phyloP scores from a whole-genome alignment of 2,329 filamentous ascomycete species.

The Alternaria panax region DNA sequence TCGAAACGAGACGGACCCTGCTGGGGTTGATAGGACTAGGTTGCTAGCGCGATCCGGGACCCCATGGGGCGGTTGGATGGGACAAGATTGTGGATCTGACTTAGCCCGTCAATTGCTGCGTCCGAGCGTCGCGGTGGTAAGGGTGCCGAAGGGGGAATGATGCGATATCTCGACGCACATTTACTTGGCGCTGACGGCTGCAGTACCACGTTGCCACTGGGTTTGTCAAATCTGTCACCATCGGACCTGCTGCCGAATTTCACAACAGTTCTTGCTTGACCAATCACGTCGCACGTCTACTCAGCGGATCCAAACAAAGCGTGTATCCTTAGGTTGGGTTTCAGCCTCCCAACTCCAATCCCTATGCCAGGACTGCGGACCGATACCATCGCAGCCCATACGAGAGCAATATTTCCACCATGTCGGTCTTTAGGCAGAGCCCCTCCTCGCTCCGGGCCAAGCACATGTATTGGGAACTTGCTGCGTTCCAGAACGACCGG shows the following conservation, averaged over 20 bases:
- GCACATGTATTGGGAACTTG: conserved; percentile 40
- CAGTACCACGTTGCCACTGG: conserved; percentile 32
- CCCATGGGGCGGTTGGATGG: conserved; percentile 50
- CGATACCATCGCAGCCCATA: conserved; percentile 26
- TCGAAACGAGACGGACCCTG: conserved; percentile 17
- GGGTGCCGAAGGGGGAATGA: conserved; percentile 5
- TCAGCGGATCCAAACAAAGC: conserved; percentile 9
- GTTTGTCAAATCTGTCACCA: conserved; percentile 25
- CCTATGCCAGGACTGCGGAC: conserved; percentile 7
- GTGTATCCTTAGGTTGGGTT: conserved; percentile 13
- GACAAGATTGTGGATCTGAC: conserved; percentile 37
- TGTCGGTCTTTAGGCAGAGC: conserved; percentile 22
- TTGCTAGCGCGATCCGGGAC: conserved; percentile 31
- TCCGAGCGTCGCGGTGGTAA: conserved; percentile 38
- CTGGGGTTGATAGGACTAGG: conserved; percentile 26
- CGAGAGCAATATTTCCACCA: conserved; percentile 17
- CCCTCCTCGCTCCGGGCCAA: conserved; percentile 41
- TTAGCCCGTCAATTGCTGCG: conserved; percentile 34
- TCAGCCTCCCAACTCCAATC: conserved; percentile 24
- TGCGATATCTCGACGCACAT: conserved; percentile 12
- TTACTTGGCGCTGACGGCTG: conserved; percentile 25
- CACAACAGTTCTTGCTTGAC: conserved; percentile 5
- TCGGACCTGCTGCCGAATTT: background rate
- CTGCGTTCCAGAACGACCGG: conserved; percentile 45
- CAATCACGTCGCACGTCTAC: conserved; percentile 2